These are phyloP conservation scores for Dissophora globulifera DNA, from an alignment of 192 early-diverging fungal species.

Conservation along the genomic window DNA sequence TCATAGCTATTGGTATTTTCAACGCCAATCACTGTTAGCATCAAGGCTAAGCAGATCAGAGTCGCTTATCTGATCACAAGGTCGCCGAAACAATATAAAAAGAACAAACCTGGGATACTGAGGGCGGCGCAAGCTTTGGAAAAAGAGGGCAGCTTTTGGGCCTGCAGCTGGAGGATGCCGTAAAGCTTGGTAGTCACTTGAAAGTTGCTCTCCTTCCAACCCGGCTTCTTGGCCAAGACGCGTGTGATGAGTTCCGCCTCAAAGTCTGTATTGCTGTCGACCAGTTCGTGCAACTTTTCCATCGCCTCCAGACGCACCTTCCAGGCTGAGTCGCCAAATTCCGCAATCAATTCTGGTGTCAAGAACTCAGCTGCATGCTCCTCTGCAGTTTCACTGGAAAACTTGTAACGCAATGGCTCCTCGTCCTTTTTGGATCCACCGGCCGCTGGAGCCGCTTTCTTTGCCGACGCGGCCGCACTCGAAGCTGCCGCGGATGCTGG, in stretches of 20 bases:
- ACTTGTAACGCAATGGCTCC: constrained; percentile 75
- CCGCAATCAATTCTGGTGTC: constrained; percentile 66
- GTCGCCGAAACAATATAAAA: no score
- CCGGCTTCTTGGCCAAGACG: constrained; percentile 83
- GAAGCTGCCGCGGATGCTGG: constrained; percentile 15
- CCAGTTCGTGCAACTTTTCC: constrained; percentile 75
- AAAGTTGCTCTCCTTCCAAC: constrained; percentile 99
- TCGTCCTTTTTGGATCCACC: constrained; percentile 57
- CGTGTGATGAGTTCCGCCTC: constrained; percentile 88
- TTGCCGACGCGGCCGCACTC: constrained; percentile 25
- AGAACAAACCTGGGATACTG: constrained; percentile 64
- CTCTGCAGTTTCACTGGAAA: constrained; percentile 78
- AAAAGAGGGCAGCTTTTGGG: constrained; percentile 71
- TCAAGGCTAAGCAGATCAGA: no score
- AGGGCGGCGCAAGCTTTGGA: constrained; percentile 77
- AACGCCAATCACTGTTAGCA: not conserved
- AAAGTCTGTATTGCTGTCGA: constrained; percentile 64
- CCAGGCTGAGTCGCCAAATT: constrained; percentile 82
- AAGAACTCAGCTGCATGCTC: constrained; percentile 71
- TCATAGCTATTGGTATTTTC: constrained; percentile 60
- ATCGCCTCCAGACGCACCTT: constrained; percentile 88
- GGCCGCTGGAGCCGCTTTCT: constrained; percentile 44
- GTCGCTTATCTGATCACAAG: no score
- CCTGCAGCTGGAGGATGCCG: constrained; percentile 78
- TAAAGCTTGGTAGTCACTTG: constrained; percentile 85